A percentile compares a stretch with the other conserved stretches of the same genome.
Evolutionary conservation across 345 rosid genomes (phyloP).

Genomic region (Rhizophora apiculata): DNA sequence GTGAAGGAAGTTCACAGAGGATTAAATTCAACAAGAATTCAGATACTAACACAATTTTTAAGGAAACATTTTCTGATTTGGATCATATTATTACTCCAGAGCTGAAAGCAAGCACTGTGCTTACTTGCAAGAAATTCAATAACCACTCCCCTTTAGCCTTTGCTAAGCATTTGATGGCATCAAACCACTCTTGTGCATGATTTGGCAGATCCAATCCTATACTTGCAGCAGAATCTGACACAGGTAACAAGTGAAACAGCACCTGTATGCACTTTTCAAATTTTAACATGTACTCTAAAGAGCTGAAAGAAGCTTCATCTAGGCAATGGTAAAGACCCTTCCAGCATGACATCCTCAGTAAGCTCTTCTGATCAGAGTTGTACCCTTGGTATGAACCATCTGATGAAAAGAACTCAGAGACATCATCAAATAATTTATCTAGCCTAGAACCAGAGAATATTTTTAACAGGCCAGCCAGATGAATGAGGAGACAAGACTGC

Average conservation of each 20-base stretch:
- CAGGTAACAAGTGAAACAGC: conserved; percentile 60
- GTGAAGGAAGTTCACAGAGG: conserved; percentile 5
- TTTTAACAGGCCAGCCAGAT: conserved; percentile 57
- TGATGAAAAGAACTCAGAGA: conserved; percentile 47
- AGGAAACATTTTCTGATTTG: no score
- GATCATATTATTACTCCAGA: no score
- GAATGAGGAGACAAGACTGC: conserved; percentile 58
- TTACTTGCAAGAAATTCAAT: conserved; percentile 70
- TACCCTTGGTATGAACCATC: conserved; percentile 41
- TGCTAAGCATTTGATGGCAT: conserved; percentile 64
- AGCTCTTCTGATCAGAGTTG: conserved; percentile 43
- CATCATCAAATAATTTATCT: conserved; percentile 64
- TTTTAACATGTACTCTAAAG: conserved; percentile 43
- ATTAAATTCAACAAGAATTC: conserved; percentile 1
- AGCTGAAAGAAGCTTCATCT: conserved; percentile 60
- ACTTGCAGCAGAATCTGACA: conserved; percentile 29
- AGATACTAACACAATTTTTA: not conserved
- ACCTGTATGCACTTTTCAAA: conserved; percentile 66
- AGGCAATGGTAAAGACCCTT: conserved; percentile 69
- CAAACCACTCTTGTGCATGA: conserved; percentile 55
- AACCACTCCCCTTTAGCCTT: conserved; percentile 65
- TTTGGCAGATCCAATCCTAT: conserved; percentile 27
- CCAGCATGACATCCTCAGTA: conserved; percentile 69
- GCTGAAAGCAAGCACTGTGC: not conserved
- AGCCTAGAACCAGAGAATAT: conserved; percentile 75